Evolutionary conservation across 2,329 filamentous ascomycete species (phyloP).

Genomic region (Pseudogymnoascus sp.): DNA sequence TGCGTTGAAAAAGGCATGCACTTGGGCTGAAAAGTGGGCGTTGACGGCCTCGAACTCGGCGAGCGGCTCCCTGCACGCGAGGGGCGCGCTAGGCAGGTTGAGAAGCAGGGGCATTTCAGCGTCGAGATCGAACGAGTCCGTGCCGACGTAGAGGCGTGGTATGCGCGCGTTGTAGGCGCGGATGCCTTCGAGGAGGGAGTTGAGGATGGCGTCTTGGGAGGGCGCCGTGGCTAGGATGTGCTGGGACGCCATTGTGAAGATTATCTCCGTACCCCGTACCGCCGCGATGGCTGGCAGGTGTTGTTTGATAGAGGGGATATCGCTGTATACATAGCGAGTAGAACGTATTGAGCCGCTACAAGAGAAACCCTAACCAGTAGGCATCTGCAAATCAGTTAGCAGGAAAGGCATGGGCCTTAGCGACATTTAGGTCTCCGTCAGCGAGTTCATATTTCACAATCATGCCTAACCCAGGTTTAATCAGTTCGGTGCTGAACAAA

Average conservation of each 20-base stretch:
- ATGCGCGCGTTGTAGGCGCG: background rate
- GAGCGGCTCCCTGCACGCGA: slow-evolving; percentile 16
- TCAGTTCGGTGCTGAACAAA: too few species aligned
- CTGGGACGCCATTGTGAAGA: slow-evolving; percentile 6
- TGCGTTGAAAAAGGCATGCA: slow-evolving; percentile 17
- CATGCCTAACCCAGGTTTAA: too few species aligned
- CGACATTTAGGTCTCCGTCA: too few species aligned
- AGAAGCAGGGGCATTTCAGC: slow-evolving; percentile 3
- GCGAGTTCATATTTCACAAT: too few species aligned
- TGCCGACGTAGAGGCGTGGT: background rate
- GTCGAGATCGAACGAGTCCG: background rate
- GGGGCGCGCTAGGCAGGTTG: background rate
- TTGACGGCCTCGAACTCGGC: slow-evolving; percentile 18
- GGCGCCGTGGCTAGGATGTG: background rate
- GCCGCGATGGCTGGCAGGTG: background rate
- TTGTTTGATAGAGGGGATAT: slow-evolving; percentile 3
- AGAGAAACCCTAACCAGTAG: too few species aligned
- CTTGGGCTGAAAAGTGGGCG: slow-evolving; percentile 17
- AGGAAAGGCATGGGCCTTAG: too few species aligned
- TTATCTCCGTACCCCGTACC: slow-evolving; percentile 4
- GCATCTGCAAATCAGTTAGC: too few species aligned
- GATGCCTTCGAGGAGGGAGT: background rate
- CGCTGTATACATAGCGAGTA: too few species aligned
- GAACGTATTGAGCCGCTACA: too few species aligned
- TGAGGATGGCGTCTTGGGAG: slow-evolving; percentile 3